Evolutionary conservation across 2,329 filamentous ascomycete genomes (phyloP).

Genomic region (Pyrenophora teres): DNA sequence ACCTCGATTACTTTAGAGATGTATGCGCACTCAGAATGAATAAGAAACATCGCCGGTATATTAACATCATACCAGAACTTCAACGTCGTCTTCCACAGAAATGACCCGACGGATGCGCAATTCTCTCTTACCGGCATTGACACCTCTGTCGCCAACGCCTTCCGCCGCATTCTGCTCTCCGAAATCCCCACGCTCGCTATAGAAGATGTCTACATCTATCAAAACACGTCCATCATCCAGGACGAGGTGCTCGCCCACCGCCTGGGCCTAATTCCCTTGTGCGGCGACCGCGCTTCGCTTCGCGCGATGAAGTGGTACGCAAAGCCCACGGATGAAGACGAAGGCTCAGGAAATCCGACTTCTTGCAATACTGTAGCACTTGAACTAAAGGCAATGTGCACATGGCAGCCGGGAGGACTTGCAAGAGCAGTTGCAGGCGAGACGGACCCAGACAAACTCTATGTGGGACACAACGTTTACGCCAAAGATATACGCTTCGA

Average conservation of each 20-base stretch:
- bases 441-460: constrained; percentile 81
- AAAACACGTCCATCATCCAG: constrained; percentile 98
- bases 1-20: constrained; percentile 70
- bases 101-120: constrained; percentile 73
- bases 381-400: constrained; percentile 77
- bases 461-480: constrained; percentile 75
- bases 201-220: constrained; percentile 88
- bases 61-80: constrained; percentile 57
- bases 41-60: not conserved
- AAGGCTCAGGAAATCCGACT: constrained; percentile 51
- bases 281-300: constrained; percentile 76
- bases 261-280: constrained; percentile 87
- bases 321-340: constrained; percentile 63
- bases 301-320: constrained; percentile 82
- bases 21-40: constrained; percentile 43
- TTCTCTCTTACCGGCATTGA: constrained; percentile 94
- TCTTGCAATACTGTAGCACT: constrained; percentile 91
- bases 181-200: constrained; percentile 95
- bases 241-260: constrained; percentile 94
- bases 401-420: constrained; percentile 68
- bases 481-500: constrained; percentile 68
- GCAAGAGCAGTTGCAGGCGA: constrained; percentile 67
- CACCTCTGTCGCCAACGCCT: constrained; percentile 92
- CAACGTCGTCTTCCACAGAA: constrained; percentile 81
- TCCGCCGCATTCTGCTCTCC: constrained; percentile 91